Evolutionary conservation across 306 rosid species (phyloP), one percentile per base, ranked within the genome.

Genomic region (Herpetospermum pedunculosum): DNA sequence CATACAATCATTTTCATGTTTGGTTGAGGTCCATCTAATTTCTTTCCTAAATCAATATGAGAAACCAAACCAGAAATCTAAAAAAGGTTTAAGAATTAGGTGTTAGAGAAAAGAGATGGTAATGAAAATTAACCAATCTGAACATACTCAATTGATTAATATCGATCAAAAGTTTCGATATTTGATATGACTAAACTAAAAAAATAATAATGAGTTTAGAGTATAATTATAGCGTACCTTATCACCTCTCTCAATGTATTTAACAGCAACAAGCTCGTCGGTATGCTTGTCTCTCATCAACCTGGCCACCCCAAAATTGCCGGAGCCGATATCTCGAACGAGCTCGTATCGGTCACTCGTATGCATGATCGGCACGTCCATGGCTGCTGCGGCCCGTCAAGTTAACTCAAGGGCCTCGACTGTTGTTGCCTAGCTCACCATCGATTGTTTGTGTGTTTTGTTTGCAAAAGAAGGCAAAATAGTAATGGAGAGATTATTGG

Each of bases 221-320:
- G n/a, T n/a, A n/a, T n/a, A n/a, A n/a, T n/a, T n/a, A n/a, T n/a
- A n/a, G n/a, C n/a, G n/a, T n/a, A n/a, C 70, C 70, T n/a, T 63
- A 3, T 63, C 70, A 19, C 70, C 70, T 63, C 70, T 37, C 47
- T 63, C 70, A 37, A 63, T 63, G 29, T 63, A 63, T 48, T 63
- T 63, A 11, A 63, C 70, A 37, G 70, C 70, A 37, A 63, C 70
- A 1, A 63, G 70, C 18, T 63, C 70, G 10, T 63, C 28, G 8
- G 47, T 63, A 0, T 63, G 9, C 46, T 63, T 63, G 18, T 63
- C 70, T 37, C 70, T n/a, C 70, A 63, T 63, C 70, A 63, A 4
- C 70, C 70, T 63, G 13, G 70, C 70, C 25, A 63, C 70, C 5
- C 70, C 70, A 21, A 63, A 63, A 4, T 63, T 63, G 3, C 70